phyloP scores from a whole-genome alignment of 305 asterid genomes.

The Rubia occidens region DNA sequence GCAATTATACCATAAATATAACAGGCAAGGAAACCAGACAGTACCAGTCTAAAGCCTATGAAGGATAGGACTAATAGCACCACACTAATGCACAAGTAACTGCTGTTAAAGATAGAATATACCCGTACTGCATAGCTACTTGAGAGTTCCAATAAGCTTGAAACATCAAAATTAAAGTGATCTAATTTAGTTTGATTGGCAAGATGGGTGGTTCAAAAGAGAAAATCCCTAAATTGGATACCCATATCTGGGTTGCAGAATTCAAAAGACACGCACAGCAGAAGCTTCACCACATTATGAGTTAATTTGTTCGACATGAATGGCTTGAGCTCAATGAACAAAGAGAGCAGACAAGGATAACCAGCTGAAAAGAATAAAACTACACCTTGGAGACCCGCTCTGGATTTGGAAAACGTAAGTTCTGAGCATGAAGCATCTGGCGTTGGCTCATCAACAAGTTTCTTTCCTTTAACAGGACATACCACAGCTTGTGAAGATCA shows the following conservation, averaged over 20 bases:
- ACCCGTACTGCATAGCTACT: not conserved
- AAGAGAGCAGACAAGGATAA: not conserved
- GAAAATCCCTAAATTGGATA: not conserved
- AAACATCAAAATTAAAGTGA: not conserved
- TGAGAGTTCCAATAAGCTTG: not conserved
- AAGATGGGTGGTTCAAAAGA: not conserved
- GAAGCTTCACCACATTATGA: not conserved
- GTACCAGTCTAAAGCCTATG: no score
- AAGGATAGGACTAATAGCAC: not conserved
- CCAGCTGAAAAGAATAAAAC: slow-evolving; percentile 4
- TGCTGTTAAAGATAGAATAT: not conserved
- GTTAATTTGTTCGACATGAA: not conserved
- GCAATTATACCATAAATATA: not conserved
- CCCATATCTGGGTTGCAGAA: not conserved
- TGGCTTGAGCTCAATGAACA: not conserved
- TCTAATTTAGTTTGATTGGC: not conserved
- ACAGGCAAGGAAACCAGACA: not conserved
- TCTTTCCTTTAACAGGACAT: slow-evolving; percentile 79
- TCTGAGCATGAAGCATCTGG: slow-evolving; percentile 85
- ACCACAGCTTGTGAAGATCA: slow-evolving; percentile 91
- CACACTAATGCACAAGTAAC: not conserved
- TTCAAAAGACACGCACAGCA: not conserved
- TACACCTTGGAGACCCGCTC: slow-evolving; percentile 75
- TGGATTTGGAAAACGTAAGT: slow-evolving; percentile 64
- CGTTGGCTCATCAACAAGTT: slow-evolving; percentile 93